Base-by-base conservation (phyloP, 805 yeast genomes). In the Metschnikowia noctiluminum region DNA sequence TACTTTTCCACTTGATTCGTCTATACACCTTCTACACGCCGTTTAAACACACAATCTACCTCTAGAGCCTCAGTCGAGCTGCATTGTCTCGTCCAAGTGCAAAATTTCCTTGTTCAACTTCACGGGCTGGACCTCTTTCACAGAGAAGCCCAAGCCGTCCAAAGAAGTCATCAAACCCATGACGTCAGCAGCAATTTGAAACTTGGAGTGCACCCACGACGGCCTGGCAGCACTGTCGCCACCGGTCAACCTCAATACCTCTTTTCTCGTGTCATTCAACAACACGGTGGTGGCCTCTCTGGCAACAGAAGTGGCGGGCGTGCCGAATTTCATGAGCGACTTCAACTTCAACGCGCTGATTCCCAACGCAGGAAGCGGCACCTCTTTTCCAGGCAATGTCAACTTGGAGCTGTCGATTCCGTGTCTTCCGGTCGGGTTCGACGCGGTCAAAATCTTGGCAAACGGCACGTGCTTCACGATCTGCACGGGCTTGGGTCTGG, bases 121-220 rank as follows among this genome's bases (percentile, higher is more conserved):
- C 38, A 51, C 43, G 14, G 59, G 59, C 39, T 57, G 58, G 28
- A 55, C 55, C 62, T 84, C 88, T 65, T 79, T 81, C 46, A 86
- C 70, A 53, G 71, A 74, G 50, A 85, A 68, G 66, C 92, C 92
- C 59, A 86, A 69, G 52, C 79, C 76, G 48, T 80, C 76, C 63
- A 87, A 73, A 51, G 81, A 78, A 52, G 73, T 63, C 39, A 83
- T 75, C 47, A 79, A 78, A 47, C 74, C 72, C 13, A 54, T 52
- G 48, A 60, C 74, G 7, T 72, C 69, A 40, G 79, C 81, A 30
- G 75, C 66, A 48, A 92, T 68, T 65, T 84, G 84, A 69, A 74
- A 83, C 38, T 79, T 72, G 28, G 96, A 88, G 64, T 91, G 97
- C 39, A 87, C 85, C 94, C 96, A 94, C 57, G 89, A 81, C 58